These are phyloP conservation scores for Hyaloperonospora brassicae DNA, from an alignment of 352 stramenopile species.

Conservation along the genomic window DNA sequence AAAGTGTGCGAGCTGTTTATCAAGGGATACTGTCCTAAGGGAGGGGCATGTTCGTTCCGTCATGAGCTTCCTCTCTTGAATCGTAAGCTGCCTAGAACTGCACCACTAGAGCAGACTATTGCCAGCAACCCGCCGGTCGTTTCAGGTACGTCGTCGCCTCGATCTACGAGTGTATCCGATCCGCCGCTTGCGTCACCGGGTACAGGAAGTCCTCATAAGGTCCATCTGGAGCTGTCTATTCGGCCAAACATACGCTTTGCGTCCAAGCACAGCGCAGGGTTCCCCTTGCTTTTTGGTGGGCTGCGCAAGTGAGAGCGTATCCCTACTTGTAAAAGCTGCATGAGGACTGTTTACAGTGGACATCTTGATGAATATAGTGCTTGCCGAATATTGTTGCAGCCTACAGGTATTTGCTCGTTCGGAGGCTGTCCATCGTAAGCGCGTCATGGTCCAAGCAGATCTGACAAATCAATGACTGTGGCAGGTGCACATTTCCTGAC, in stretches of 20 bases:
- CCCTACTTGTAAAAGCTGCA: not conserved
- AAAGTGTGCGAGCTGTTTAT: constrained; percentile 57
- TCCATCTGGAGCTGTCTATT: constrained; percentile 34
- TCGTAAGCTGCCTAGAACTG: constrained; percentile 5
- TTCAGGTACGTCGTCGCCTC: constrained; percentile 34
- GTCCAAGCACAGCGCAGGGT: constrained; percentile 36
- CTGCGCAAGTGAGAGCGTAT: constrained; percentile 2
- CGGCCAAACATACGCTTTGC: constrained; percentile 66
- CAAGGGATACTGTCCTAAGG: constrained; percentile 58
- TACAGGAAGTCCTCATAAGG: constrained; percentile 11
- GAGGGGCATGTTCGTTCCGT: constrained; percentile 42
- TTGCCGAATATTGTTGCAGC: not conserved
- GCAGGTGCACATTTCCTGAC: too few species aligned
- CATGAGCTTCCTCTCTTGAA: constrained; percentile 46
- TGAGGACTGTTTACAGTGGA: not conserved
- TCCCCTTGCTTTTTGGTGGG: constrained; percentile 41
- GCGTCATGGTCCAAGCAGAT: too few species aligned
- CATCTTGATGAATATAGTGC: not conserved
- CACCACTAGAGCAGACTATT: constrained; percentile 3
- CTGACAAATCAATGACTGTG: too few species aligned
- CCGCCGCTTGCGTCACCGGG: constrained; percentile 2
- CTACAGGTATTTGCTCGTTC: too few species aligned
- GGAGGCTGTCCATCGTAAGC: too few species aligned
- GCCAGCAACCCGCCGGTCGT: constrained; percentile 6
- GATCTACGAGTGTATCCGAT: constrained; percentile 13